These are phyloP conservation scores for Patellifolia procumbens DNA, from an alignment of 179 eudicot genomes.

Conservation along the genomic window DNA sequence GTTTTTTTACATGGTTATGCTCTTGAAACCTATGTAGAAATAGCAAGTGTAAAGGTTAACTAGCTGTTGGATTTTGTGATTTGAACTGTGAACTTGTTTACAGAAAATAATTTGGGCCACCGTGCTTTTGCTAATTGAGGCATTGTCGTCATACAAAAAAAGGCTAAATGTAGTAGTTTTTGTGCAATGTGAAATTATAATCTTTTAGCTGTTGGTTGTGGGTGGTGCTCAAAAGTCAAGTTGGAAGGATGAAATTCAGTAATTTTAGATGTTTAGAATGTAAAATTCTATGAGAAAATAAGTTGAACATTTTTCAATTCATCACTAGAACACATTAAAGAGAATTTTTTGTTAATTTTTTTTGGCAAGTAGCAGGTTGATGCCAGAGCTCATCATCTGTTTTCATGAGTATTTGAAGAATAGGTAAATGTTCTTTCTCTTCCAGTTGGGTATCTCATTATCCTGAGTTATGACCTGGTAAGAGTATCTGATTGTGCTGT, in stretches of 20 bases:
- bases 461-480: background rate
- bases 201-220: background rate
- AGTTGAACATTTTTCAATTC: background rate
- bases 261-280: background rate
- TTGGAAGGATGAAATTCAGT: too few relatives aligned
- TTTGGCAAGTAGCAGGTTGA: slow-evolving; percentile 7
- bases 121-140: background rate
- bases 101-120: too few relatives aligned
- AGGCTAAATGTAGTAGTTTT: background rate
- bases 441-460: background rate
- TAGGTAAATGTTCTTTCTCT: slow-evolving; percentile 6
- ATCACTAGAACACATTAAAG: too few relatives aligned
- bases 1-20: background rate
- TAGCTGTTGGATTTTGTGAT: background rate
- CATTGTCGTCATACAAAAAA: background rate
- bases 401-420: slow-evolving; percentile 5
- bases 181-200: background rate
- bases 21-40: background rate
- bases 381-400: slow-evolving; percentile 12
- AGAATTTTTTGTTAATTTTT: background rate
- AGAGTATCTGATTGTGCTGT: background rate
- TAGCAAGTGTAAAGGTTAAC: background rate
- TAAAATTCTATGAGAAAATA: background rate
- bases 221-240: background rate
- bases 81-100: background rate